These are phyloP conservation scores for Rhypophila decipiens DNA, from an alignment of 495 filamentous ascomycete species.

Conservation along the genomic window DNA sequence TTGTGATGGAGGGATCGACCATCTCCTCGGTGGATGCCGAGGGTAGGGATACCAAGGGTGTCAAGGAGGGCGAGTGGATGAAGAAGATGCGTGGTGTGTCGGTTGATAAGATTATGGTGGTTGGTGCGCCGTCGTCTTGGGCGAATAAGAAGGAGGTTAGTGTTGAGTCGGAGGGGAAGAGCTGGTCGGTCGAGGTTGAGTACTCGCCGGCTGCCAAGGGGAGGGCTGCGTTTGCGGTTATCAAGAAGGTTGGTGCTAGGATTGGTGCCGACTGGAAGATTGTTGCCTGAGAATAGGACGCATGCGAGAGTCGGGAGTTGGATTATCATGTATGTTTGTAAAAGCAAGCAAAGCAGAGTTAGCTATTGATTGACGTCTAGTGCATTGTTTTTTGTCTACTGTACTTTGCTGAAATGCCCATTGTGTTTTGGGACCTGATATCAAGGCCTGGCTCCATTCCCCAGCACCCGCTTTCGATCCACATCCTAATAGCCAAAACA, in stretches of 20 bases:
- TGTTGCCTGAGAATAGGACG: slow-evolving; percentile 37
- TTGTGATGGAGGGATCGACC: slow-evolving; percentile 46
- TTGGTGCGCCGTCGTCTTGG: slow-evolving; percentile 72
- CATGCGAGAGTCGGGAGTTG: too few relatives aligned
- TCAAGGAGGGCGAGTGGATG: slow-evolving; percentile 65
- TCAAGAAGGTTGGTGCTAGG: slow-evolving; percentile 68
- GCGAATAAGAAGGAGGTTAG: slow-evolving; percentile 63
- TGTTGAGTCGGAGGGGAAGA: slow-evolving; percentile 63
- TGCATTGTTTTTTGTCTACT: too few relatives aligned
- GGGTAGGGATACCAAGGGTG: slow-evolving; percentile 46
- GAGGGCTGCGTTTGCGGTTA: slow-evolving; percentile 71
- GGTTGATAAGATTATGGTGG: slow-evolving; percentile 76
- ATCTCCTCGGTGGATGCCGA: slow-evolving; percentile 47
- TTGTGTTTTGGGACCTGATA: too few relatives aligned
- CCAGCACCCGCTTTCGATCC: too few relatives aligned
- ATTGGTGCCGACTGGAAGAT: slow-evolving; percentile 82
- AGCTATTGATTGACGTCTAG: too few relatives aligned
- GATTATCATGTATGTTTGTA: too few relatives aligned
- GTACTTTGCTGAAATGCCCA: too few relatives aligned
- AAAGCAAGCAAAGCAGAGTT: too few relatives aligned
- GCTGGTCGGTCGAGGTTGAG: slow-evolving; percentile 50
- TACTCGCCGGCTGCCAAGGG: slow-evolving; percentile 53
- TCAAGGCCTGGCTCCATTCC: too few relatives aligned
- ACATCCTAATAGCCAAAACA: too few relatives aligned
- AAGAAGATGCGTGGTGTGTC: slow-evolving; percentile 68